A percentile compares a stretch with the other conserved stretches of the same genome.
These are phyloP conservation scores for Gnomoniopsis sp. DNA, from an alignment of 2,329 filamentous ascomycete species.

Conservation along the genomic window DNA sequence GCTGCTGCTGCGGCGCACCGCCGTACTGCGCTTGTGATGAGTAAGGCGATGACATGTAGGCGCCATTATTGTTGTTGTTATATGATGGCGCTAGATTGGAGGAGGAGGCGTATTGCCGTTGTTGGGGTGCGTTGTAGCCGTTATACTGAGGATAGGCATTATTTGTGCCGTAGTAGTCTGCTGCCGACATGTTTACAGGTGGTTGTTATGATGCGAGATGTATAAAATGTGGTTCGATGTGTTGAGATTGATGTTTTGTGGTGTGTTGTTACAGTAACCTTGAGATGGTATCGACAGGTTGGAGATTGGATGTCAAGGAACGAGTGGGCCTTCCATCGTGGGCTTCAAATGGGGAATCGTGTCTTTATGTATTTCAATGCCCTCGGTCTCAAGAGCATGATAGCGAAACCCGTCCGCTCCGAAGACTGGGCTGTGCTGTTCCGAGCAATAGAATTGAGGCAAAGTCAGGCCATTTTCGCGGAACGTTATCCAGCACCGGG, in stretches of 20 bases:
- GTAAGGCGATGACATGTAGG: slow-evolving; percentile 1
- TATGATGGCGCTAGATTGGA: slow-evolving; percentile 17
- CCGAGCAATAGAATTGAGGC: background rate
- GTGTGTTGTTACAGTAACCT: background rate
- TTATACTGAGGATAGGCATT: slow-evolving; percentile 9
- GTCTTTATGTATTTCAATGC: background rate
- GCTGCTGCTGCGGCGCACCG: slow-evolving; percentile 10
- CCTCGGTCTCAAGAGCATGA: background rate
- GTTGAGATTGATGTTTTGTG: background rate
- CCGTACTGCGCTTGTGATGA: slow-evolving; percentile 11
- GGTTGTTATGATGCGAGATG: no score
- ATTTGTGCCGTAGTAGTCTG: slow-evolving; percentile 22
- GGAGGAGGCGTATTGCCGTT: slow-evolving; percentile 17
- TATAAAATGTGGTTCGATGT: no score
- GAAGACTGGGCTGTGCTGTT: background rate
- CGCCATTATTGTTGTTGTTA: background rate
- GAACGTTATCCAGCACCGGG: background rate
- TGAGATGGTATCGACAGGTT: background rate
- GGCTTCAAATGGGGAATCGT: background rate
- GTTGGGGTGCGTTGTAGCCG: slow-evolving; percentile 15
- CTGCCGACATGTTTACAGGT: slow-evolving; percentile 21
- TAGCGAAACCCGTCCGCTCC: background rate
- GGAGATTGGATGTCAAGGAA: background rate
- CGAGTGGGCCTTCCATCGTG: background rate
- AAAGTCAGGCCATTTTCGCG: background rate